Evolutionary conservation across 345 rosid species (phyloP).

Genomic region (Bruguiera parviflora): DNA sequence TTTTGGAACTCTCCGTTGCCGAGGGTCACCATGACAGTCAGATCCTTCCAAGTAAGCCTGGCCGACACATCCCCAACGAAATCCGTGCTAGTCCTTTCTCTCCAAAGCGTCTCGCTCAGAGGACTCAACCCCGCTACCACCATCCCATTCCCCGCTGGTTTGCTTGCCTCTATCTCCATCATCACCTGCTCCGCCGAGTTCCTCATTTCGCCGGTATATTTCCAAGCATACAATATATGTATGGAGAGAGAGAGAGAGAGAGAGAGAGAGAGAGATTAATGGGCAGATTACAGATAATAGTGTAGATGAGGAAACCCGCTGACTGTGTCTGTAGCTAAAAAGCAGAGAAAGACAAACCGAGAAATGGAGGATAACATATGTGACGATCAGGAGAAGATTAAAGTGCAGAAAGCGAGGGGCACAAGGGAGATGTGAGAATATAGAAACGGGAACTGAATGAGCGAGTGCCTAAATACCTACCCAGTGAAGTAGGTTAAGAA

Average conservation of each 20-base stretch:
- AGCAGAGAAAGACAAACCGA: neutral
- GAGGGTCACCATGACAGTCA: slow-evolving; percentile 70
- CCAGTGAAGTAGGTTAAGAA: slow-evolving; percentile 25
- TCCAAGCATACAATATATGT: neutral
- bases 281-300: too few species aligned
- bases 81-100: slow-evolving; percentile 53
- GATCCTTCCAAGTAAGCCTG: slow-evolving; percentile 86
- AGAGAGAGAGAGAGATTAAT: too few species aligned
- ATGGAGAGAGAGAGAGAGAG: too few species aligned
- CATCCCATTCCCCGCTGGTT: slow-evolving; percentile 41
- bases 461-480: slow-evolving; percentile 15
- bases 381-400: neutral
- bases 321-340: too few species aligned
- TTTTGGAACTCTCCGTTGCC: slow-evolving; percentile 68
- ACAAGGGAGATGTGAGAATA: slow-evolving; percentile 15
- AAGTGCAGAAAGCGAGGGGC: neutral
- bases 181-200: slow-evolving; percentile 17
- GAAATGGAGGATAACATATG: neutral
- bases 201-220: neutral
- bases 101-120: slow-evolving; percentile 73
- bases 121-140: slow-evolving; percentile 66
- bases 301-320: too few species aligned
- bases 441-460: slow-evolving; percentile 6
- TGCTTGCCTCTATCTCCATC: slow-evolving; percentile 73
- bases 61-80: slow-evolving; percentile 79